phyloP scores from a whole-genome alignment of 1,284 basidiomycete genomes.

The Irpex sp. region DNA sequence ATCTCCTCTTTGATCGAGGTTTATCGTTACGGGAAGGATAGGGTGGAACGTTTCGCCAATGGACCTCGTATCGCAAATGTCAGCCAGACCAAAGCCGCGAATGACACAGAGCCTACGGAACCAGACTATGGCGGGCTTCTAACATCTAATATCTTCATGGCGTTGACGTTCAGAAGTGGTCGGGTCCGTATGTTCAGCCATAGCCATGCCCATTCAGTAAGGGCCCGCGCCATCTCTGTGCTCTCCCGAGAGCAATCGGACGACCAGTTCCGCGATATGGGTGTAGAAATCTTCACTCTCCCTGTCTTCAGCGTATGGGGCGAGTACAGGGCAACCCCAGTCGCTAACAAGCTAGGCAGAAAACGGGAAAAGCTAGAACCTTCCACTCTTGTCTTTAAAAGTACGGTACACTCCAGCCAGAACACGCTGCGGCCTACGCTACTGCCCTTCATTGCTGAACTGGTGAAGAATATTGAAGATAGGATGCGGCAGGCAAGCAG shows the following conservation, averaged over 20 bases:
- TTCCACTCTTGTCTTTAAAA: constrained; percentile 66
- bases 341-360: constrained; percentile 30
- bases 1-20: constrained; percentile 81
- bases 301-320: constrained; percentile 82
- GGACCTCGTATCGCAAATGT: constrained; percentile 34
- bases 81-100: constrained; percentile 26
- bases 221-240: constrained; percentile 31
- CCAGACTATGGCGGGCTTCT: constrained; percentile 33
- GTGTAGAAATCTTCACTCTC: constrained; percentile 63
- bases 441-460: constrained; percentile 76
- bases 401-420: constrained; percentile 79
- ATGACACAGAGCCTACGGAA: constrained; percentile 13
- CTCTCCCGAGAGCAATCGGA: constrained; percentile 39
- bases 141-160: constrained; percentile 65
- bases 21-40: constrained; percentile 76
- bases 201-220: constrained; percentile 27
- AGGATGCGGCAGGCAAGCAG: constrained; percentile 45
- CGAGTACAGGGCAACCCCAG: constrained; percentile 63
- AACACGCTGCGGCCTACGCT: constrained; percentile 79
- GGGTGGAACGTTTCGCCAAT: constrained; percentile 58
- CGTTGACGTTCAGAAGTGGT: constrained; percentile 77
- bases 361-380: constrained; percentile 31
- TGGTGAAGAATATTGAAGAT: constrained; percentile 58
- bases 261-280: constrained; percentile 41
- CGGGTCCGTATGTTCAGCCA: constrained; percentile 61